A percentile compares a stretch with the other conserved stretches of the same genome.
Conservation (phyloP, 179 eudicot genomes). For the Corrigiola litoralis region DNA sequence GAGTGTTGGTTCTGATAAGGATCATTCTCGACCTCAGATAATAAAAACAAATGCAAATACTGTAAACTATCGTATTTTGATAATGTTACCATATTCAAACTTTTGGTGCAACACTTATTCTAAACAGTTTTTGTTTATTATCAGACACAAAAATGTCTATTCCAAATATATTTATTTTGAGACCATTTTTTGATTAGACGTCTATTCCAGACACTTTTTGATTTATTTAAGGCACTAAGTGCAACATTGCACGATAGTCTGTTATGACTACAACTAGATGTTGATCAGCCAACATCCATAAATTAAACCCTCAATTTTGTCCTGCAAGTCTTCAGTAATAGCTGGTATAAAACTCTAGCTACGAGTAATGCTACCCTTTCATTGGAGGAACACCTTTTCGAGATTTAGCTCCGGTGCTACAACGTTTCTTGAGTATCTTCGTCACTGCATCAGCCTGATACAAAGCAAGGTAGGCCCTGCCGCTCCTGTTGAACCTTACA, state of each 20-base stretch:
- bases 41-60: too few species aligned
- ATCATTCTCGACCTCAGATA: too few species aligned
- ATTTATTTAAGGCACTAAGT: too few species aligned
- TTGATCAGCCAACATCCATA: neutral
- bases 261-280: neutral
- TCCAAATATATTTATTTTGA: too few species aligned
- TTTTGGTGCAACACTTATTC: too few species aligned
- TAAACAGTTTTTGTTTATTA: too few species aligned
- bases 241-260: neutral
- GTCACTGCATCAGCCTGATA: conserved; percentile 28
- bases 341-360: conserved; percentile 30
- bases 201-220: too few species aligned
- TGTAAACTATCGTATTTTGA: too few species aligned
- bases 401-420: neutral
- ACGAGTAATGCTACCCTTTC: conserved; percentile 18
- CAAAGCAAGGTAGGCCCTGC: conserved; percentile 27
- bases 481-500: conserved; percentile 24
- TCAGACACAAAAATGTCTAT: too few species aligned
- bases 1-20: too few species aligned
- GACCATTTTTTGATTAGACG: too few species aligned
- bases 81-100: too few species aligned
- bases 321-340: conserved; percentile 21
- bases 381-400: neutral
- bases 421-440: conserved; percentile 19
- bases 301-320: conserved; percentile 9